phyloP scores from a whole-genome alignment of 1,284 basidiomycete genomes.

The Mycena sp. region DNA sequence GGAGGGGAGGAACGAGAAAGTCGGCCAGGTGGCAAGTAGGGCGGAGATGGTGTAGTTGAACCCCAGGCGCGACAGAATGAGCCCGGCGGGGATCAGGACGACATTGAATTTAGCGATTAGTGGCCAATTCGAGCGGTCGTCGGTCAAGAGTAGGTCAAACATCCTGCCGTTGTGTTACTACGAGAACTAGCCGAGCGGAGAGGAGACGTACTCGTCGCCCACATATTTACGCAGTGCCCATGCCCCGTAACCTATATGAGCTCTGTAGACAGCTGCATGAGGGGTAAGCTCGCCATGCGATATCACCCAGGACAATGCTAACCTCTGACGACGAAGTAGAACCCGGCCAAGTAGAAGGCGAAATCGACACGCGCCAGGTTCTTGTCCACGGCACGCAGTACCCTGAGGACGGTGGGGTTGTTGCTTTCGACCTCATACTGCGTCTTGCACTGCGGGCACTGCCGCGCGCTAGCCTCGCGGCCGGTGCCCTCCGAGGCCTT shows the following conservation, averaged over 20 bases:
- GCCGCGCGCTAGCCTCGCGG: slow-evolving; percentile 69
- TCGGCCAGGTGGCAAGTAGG: slow-evolving; percentile 70
- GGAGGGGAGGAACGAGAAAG: slow-evolving; percentile 53
- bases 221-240: slow-evolving; percentile 76
- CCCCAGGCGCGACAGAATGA: slow-evolving; percentile 66
- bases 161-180: slow-evolving; percentile 49
- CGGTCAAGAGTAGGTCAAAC: slow-evolving; percentile 67
- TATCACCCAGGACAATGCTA: neutral
- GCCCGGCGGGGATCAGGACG: slow-evolving; percentile 65
- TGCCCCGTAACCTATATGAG: slow-evolving; percentile 74
- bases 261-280: slow-evolving; percentile 65
- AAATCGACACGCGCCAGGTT: slow-evolving; percentile 39
- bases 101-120: slow-evolving; percentile 78
- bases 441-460: slow-evolving; percentile 81
- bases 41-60: slow-evolving; percentile 55
- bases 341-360: slow-evolving; percentile 37
- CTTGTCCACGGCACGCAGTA: slow-evolving; percentile 60
- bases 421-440: slow-evolving; percentile 73
- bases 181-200: neutral
- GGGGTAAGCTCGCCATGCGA: neutral
- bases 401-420: slow-evolving; percentile 58
- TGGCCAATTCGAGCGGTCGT: slow-evolving; percentile 74
- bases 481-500: slow-evolving; percentile 67
- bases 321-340: slow-evolving; percentile 22
- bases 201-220: slow-evolving; percentile 65